Evolutionary conservation across 768 basidiomycete species (phyloP), one percentile per base, ranked within the genome.

Genomic region (Pisolithus albus): DNA sequence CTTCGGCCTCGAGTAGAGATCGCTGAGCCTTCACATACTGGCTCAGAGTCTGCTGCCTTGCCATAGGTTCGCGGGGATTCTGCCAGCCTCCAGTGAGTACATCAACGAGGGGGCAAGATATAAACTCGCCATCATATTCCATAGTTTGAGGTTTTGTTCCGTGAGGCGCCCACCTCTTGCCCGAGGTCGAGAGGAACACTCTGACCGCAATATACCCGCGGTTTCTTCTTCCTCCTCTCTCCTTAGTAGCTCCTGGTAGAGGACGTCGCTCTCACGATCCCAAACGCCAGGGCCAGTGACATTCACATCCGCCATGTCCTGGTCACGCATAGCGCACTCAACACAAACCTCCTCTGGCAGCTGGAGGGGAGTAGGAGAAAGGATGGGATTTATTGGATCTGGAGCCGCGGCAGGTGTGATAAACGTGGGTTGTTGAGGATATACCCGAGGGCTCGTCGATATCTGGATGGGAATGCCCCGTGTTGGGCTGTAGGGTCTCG

Each of bases 281-380:
- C 96, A 99, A 7, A 88, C 79, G 1, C 92, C 91, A 9, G 84
- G 82, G 26, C 83, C 81, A 3, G 83, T 79, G 19, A 96, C 96
- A 65, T 89, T 80, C 23, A 99, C 92, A 65, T 96, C 94, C 8
- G 86, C 91, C 88, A 99, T 92, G 65, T 99, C 96, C 63, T 95
- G 83, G 68, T 99, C 96, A 30, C 96, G 84, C 94, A 98, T 98
- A 52, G 96, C 87, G 64, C 96, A 99, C 68, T 98, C 96, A 34
- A 96, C 75, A 60, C 95, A 99, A 28, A 97, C 72, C 66, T 98
- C 95, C 59, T 89, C 87, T 56, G 79, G 83, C 9, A 70, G 72
- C 5, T 61, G 62, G 26, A 69, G 80, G 21, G 75, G 79, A 13
- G 73, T 73, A 30, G 82, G 79, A 0, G 79, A 75, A 59, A 80